Conservation (phyloP, 306 rosid genomes). For the Quercus gilva region DNA sequence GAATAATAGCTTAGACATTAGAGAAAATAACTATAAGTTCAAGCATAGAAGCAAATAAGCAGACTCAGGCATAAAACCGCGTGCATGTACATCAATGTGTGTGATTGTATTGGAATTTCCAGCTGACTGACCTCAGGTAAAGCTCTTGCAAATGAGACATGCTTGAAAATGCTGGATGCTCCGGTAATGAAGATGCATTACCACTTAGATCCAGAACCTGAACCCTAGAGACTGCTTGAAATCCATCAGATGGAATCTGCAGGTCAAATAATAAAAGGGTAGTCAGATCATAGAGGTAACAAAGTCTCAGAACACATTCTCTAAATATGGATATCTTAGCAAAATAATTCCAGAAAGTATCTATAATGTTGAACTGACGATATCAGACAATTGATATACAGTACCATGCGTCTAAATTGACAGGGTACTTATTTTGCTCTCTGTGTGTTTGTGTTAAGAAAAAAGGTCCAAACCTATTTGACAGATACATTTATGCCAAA, state of each 20-base stretch:
- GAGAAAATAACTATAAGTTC: neutral
- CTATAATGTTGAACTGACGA: neutral
- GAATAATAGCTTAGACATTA: neutral
- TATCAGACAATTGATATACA: neutral
- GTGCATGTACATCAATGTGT: neutral
- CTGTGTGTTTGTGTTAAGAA: neutral
- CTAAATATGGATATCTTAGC: neutral
- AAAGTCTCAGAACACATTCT: slow-evolving; percentile 3
- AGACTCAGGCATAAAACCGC: slow-evolving; percentile 1
- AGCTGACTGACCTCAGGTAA: slow-evolving; percentile 70
- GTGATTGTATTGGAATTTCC: slow-evolving; percentile 6
- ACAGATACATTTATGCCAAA: neutral
- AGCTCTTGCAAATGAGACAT: slow-evolving; percentile 78
- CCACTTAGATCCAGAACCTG: slow-evolving; percentile 83
- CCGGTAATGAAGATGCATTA: slow-evolving; percentile 55
- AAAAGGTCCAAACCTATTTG: neutral
- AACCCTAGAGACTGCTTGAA: slow-evolving; percentile 67
- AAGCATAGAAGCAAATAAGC: slow-evolving; percentile 9
- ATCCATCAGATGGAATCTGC: slow-evolving; percentile 84
- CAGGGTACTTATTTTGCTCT: neutral
- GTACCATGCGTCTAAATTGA: neutral
- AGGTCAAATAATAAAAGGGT: slow-evolving; percentile 18
- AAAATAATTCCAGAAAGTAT: neutral
- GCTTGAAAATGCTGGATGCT: slow-evolving; percentile 63
- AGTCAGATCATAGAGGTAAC: slow-evolving; percentile 24